phyloP scores from a whole-genome alignment of 305 asterid species.

The Fraxinus platypoda region DNA sequence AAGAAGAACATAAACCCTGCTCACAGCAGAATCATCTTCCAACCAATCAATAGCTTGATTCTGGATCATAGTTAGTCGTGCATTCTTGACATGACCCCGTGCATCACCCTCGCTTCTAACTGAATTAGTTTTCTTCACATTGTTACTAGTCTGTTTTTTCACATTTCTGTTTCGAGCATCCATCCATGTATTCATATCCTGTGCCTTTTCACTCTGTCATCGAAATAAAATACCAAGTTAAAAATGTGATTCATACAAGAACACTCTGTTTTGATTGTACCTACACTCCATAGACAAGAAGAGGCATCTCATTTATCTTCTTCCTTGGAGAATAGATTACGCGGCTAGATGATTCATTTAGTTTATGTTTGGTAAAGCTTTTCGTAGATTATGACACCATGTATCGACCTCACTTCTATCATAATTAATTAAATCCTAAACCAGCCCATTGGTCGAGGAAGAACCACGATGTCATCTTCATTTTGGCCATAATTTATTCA shows the following conservation, averaged over 20 bases:
- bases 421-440: constrained; percentile 10
- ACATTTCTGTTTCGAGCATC: constrained; percentile 31
- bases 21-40: constrained; percentile 82
- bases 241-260: constrained; percentile 1
- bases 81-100: constrained; percentile 30
- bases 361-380: background rate
- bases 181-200: constrained; percentile 19
- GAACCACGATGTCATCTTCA: background rate
- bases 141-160: constrained; percentile 34
- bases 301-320: constrained; percentile 3
- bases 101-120: constrained; percentile 38
- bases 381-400: background rate
- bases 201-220: constrained; percentile 50
- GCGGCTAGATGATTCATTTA: background rate
- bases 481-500: background rate
- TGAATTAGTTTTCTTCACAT: constrained; percentile 29
- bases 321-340: background rate
- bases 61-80: constrained; percentile 23
- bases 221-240: constrained; percentile 11
- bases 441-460: background rate
- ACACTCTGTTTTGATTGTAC: background rate
- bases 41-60: constrained; percentile 54
- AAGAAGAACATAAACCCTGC: constrained; percentile 27
- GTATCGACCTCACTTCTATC: background rate
- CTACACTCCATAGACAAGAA: constrained; percentile 4